Base-by-base conservation (phyloP, 352 stramenopile species). In the Phytophthora fragariaefolia region DNA sequence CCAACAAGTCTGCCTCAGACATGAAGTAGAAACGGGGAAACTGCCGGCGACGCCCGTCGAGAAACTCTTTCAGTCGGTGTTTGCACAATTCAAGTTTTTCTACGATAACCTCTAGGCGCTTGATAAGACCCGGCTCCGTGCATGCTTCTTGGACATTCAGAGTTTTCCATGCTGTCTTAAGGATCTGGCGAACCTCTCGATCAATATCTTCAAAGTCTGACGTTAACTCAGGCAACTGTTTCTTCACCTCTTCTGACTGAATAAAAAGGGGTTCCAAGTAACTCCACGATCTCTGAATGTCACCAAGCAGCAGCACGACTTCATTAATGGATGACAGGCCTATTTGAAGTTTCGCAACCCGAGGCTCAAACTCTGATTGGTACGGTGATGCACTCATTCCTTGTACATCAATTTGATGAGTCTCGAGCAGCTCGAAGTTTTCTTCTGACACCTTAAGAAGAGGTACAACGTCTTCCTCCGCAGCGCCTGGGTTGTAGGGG, bases 231-330 rank as follows among this genome's bases (percentile, higher is more conserved):
- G 96, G 96, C 4, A 99, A 77, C 58, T 98, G 96, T 48, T 96
- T 92, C 62, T 98, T 98, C 13, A 99, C 96, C 80, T 99, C 96
- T 69, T 99, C 96, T 0, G 92, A 98, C 54, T 95, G 86, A 55
- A 98, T 97, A 57, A 99, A 99, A 7, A 99, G 78, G 20, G 96
- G 96, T 69, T 98, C 96, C 18, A 99, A 68, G 68, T 98, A 99
- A 45, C 89, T 98, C 96, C 96, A 99, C 18, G 91, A 98, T 15
- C 95, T 82, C 73, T 99, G 96, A 32, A 99, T 99, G 58, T 98
- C 95, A 10, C 88, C 87, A n/a, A 99, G 69, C 8, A 98, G 80
- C 0, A 96, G 76, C 10, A 98, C 97, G 1, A 98, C 92, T 87
- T 99, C 96, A 60, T 93, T 96, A 27, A 97, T 85, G 6, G 82